A percentile compares a stretch with the other conserved stretches of the same genome.
phyloP scores from a whole-genome alignment of 1,139 yeast species.

The Wickerhamomyces sp. region DNA sequence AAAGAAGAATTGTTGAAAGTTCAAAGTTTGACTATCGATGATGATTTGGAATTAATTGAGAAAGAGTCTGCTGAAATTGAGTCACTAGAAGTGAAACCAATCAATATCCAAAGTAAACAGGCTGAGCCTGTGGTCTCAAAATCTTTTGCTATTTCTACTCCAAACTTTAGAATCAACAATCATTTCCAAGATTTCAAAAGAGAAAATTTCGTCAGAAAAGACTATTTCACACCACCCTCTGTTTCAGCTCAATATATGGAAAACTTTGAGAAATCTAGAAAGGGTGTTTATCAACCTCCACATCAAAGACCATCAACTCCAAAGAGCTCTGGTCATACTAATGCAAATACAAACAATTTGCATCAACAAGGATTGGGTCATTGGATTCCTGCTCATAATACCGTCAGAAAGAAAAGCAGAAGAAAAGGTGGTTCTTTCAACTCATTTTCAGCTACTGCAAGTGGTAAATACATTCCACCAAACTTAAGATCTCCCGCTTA shows the following conservation, averaged over 20 bases:
- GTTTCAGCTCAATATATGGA: slow-evolving; percentile 69
- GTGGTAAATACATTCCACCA: slow-evolving; percentile 73
- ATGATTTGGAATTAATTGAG: slow-evolving; percentile 44
- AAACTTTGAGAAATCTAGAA: slow-evolving; percentile 46
- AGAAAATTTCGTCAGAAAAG: slow-evolving; percentile 54
- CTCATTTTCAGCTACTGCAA: slow-evolving; percentile 27
- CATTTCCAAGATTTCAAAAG: slow-evolving; percentile 32
- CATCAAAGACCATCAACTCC: slow-evolving; percentile 22
- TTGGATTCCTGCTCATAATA: slow-evolving; percentile 14
- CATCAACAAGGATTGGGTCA: background rate
- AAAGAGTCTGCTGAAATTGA: slow-evolving; percentile 30
- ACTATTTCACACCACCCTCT: slow-evolving; percentile 74
- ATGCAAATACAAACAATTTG: background rate
- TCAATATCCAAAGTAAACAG: slow-evolving; percentile 14
- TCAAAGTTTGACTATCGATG: slow-evolving; percentile 78
- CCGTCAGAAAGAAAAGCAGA: slow-evolving; percentile 10
- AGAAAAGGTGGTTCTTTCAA: slow-evolving; percentile 24
- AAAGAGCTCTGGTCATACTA: slow-evolving; percentile 10
- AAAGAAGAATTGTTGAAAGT: slow-evolving; percentile 56
- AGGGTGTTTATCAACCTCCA: slow-evolving; percentile 22
- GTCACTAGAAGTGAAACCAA: slow-evolving; percentile 22
- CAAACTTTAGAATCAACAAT: slow-evolving; percentile 34
- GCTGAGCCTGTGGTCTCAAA: slow-evolving; percentile 9
- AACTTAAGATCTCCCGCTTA: slow-evolving; percentile 43
- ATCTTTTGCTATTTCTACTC: slow-evolving; percentile 61